Percentiles rank a stretch among this genome's conserved stretches.
phyloP scores from a whole-genome alignment of 2,329 filamentous ascomycete species.

The Scedosporium boydii region DNA sequence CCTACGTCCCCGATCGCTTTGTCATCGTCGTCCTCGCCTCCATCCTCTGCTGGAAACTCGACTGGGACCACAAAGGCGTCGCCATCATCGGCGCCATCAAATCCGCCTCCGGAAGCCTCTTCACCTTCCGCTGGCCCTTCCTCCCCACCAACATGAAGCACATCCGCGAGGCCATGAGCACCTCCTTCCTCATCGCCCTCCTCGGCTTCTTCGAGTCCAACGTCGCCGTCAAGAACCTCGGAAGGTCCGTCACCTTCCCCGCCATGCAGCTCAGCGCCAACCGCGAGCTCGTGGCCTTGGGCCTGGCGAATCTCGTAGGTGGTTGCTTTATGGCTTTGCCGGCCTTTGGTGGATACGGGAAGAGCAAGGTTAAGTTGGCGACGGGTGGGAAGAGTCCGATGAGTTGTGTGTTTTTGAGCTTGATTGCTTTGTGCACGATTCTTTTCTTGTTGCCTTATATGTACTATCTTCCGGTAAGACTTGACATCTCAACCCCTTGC shows the following conservation, averaged over 20 bases:
- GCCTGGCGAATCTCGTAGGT: conserved; percentile 82
- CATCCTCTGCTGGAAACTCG: conserved; percentile 63
- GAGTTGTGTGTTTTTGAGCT: conserved; percentile 77
- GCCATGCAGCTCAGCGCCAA: conserved; percentile 83
- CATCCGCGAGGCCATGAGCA: conserved; percentile 78
- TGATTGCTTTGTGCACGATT: conserved; percentile 74
- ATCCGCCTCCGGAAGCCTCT: conserved; percentile 58
- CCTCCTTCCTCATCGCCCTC: conserved; percentile 84
- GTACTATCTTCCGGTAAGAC: conserved; percentile 83
- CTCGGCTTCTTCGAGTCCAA: conserved; percentile 98
- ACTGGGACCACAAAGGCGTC: conserved; percentile 73
- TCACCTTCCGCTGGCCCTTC: conserved; percentile 82
- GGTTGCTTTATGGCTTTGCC: conserved; percentile 88
- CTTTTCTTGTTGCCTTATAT: conserved; percentile 82
- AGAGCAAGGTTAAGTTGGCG: conserved; percentile 89
- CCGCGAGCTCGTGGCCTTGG: conserved; percentile 84
- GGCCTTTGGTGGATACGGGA: conserved; percentile 89
- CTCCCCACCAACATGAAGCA: conserved; percentile 66
- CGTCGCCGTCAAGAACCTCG: conserved; percentile 86
- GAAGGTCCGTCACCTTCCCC: conserved; percentile 59
- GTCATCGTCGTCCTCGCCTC: conserved; percentile 79
- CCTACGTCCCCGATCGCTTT: conserved; percentile 88
- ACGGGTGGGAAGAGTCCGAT: conserved; percentile 90
- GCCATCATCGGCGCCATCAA: conserved; percentile 77
- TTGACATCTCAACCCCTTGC: neutral